Evolutionary conservation across 768 basidiomycete genomes (phyloP).

Genomic region (Pisolithus sp.): DNA sequence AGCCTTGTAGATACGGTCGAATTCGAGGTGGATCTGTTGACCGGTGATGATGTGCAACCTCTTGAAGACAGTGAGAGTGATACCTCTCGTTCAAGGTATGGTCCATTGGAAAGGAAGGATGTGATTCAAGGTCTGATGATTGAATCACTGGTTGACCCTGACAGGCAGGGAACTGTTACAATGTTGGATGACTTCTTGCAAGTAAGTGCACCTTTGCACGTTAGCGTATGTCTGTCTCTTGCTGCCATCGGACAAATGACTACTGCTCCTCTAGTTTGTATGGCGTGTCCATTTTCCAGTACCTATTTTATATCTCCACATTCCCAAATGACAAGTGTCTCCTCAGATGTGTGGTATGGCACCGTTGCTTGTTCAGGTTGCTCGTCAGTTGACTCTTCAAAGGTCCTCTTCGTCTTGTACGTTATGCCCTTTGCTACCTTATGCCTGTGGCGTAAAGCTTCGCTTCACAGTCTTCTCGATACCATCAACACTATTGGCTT

Average conservation of each 20-base stretch:
- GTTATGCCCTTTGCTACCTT: neutral
- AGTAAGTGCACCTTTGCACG: too few relatives aligned
- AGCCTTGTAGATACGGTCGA: too few relatives aligned
- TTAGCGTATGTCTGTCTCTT: conserved; percentile 6
- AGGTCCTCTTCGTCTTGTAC: neutral
- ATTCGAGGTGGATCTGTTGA: too few relatives aligned
- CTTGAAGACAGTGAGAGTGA: too few relatives aligned
- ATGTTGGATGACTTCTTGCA: too few relatives aligned
- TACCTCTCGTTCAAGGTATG: too few relatives aligned
- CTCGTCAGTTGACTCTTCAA: neutral
- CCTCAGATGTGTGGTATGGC: conserved; percentile 12
- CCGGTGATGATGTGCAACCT: too few relatives aligned
- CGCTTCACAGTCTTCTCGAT: neutral
- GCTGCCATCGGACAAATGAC: too few relatives aligned
- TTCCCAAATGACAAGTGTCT: conserved; percentile 13
- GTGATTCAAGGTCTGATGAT: too few relatives aligned
- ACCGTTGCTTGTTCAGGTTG: neutral
- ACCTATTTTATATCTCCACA: conserved; percentile 10
- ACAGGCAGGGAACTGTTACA: too few relatives aligned
- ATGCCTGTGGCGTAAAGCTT: neutral
- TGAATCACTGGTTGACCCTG: too few relatives aligned
- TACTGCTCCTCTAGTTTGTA: conserved; percentile 11
- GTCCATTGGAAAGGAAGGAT: too few relatives aligned
- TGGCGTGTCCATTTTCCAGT: conserved; percentile 13
- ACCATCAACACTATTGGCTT: neutral